These are phyloP conservation scores for Aspergillus ostianus DNA, from an alignment of 495 filamentous ascomycete genomes.

Conservation along the genomic window DNA sequence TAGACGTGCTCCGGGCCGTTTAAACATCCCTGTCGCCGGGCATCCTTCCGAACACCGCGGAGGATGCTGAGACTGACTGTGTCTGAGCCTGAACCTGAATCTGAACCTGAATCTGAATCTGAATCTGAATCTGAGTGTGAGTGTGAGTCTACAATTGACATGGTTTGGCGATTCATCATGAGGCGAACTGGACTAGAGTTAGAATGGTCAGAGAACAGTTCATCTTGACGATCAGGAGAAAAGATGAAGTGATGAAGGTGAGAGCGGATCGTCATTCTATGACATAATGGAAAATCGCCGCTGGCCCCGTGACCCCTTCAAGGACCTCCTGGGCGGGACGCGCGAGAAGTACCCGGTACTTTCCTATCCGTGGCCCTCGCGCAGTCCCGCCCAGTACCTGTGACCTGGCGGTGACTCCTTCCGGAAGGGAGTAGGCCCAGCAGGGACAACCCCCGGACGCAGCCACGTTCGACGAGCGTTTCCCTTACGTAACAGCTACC, in stretches of 20 bases:
- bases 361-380: neutral
- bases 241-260: neutral
- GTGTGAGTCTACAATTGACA: no score
- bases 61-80: neutral
- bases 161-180: no score
- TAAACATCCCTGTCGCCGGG: conserved; percentile 2
- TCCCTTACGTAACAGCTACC: conserved; percentile 24
- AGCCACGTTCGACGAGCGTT: conserved; percentile 6
- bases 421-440: neutral
- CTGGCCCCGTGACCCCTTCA: conserved; percentile 20
- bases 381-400: neutral
- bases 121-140: no score
- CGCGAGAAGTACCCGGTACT: conserved; percentile 27
- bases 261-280: conserved; percentile 23
- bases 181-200: no score
- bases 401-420: neutral
- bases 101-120: no score
- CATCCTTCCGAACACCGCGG: neutral
- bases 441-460: conserved; percentile 3
- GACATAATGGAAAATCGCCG: conserved; percentile 30
- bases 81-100: no score
- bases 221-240: neutral
- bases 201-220: no score
- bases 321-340: conserved; percentile 23
- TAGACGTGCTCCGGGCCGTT: conserved; percentile 3